Evolutionary conservation across 371 early-diverging fungal species (phyloP), one percentile per base, ranked within the genome.

Genomic region (Smittium culicis): DNA sequence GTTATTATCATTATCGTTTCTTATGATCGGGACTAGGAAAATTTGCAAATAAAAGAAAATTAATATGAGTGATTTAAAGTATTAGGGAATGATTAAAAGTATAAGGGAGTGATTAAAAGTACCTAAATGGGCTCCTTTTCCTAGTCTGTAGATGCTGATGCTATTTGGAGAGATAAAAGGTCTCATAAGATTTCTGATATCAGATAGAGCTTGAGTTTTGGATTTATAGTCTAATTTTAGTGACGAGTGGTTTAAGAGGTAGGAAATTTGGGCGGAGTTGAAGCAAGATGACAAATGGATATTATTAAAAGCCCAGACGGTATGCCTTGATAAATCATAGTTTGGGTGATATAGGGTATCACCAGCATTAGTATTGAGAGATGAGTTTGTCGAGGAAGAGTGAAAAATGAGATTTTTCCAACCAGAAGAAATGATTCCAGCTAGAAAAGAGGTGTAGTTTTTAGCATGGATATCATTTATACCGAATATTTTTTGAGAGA

Each of bases 151-250:
- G 8, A 63, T n/a, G 63, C 63, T 63, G 17, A 63, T 33, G 32
- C 63, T 63, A 34, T 35, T 35, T 14, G 34, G 24, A 14, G 63
- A 30, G 2, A 63, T 32, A 63, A 35, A 34, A 3, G 34, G 24
- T 63, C 63, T 63, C n/a, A 32, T 35, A 32, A 63, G 11, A 31
- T n/a, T n/a, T 63, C 63, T 63, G 35, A 33, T 32, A 33, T 63
- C 63, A 30, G 17, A n/a, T 5, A n/a, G 31, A n/a, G 63, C 63
- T 33, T 30, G n/a, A 31, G n/a, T n/a, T 32, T 63, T 63, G 5
- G 31, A 34, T 31, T 63, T 33, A n/a, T 25, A 31, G n/a, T 35
- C n/a, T 5, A 63, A n/a, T 5, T n/a, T 35, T 33, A 32, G 2
- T 35, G 20, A 30, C 2, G 5, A 2, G 34, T n/a, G 34, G 33